Evolutionary conservation across 73 alveolate genomes (phyloP), one percentile per base, ranked within the genome.

Genomic region (Urostyla sp.): DNA sequence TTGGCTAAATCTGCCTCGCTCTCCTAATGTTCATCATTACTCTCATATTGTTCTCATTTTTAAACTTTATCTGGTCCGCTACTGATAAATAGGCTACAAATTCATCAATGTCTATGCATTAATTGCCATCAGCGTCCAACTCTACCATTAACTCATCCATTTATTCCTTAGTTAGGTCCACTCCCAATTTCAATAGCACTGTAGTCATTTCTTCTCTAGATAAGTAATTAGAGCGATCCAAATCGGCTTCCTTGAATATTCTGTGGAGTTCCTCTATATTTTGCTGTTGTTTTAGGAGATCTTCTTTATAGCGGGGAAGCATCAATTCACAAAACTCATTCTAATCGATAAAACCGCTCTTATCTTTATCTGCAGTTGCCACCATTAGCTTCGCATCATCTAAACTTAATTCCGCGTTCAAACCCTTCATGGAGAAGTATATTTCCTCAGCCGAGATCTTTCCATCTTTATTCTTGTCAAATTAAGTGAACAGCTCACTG

Each of bases 161-260:
- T 28, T 69, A 31, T 13, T 46, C 83, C 40, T 69, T 69, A 23
- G 72, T 69, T 4, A 69, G 34, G 20, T 69, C 83, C 7, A 69
- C 49, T 20, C 48, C 48, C 4, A 69, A 37, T 34, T 49, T 69
- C 55, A 48, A 46, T 1, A 69, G 45, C 16, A 69, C 83, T 5
- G 18, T 7, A 21, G 34, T 69, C 20, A 69, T 2, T 34, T 69
- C 83, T 2, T 20, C 31, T 49, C 27, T 44, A 30, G 80, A 51
- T 18, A 85, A 49, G 31, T 44, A 85, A 6, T 84, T 84, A 76
- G 75, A 54, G 27, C 59, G 73, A 58, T 85, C 87, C 1, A 53
- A 27, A 40, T 85, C 93, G 28, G 85, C 40, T 38, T 85, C 81
- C 32, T 66, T 67, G 59, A 85, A 85, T 55, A 85, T 15, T 20